Evolutionary conservation across 2,329 filamentous ascomycete genomes (phyloP).

Genomic region (Penicillium griseofulvum): DNA sequence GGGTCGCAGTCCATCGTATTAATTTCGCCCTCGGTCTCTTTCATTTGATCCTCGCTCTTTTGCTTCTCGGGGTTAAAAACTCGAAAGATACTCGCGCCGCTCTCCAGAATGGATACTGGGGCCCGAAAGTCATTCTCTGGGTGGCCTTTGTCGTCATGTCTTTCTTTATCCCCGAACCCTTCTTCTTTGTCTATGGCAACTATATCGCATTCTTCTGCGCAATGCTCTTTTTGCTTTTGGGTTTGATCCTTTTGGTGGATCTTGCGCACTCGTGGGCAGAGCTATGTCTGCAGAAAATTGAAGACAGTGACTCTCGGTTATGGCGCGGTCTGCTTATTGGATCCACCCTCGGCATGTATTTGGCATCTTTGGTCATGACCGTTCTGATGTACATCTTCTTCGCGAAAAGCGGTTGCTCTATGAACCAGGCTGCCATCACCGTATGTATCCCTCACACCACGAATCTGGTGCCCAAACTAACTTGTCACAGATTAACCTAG

Average conservation of each 20-base stretch:
- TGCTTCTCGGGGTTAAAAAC: conserved; percentile 81
- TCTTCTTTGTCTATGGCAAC: conserved; percentile 95
- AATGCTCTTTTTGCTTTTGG: conserved; percentile 89
- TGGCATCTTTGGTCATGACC: conserved; percentile 88
- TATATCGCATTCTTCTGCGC: conserved; percentile 86
- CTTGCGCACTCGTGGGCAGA: conserved; percentile 97
- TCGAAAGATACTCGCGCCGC: conserved; percentile 84
- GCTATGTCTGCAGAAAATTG: conserved; percentile 90
- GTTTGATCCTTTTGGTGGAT: conserved; percentile 88
- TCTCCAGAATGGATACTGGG: conserved; percentile 98
- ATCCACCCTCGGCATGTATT: conserved; percentile 90
- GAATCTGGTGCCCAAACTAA: conserved; percentile 16
- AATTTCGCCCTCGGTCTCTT: conserved; percentile 96
- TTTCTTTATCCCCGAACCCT: conserved; percentile 91
- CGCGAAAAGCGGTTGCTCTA: conserved; percentile 73
- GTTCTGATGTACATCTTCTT: conserved; percentile 98
- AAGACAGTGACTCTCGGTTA: conserved; percentile 75
- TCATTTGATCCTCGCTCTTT: conserved; percentile 78
- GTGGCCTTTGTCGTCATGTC: conserved; percentile 80
- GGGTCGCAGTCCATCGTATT: conserved; percentile 94
- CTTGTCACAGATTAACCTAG: conserved; percentile 65
- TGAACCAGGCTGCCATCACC: conserved; percentile 96
- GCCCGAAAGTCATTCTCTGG: conserved; percentile 91
- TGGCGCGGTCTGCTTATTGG: conserved; percentile 89
- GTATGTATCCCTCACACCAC: conserved; percentile 39